Percentiles rank a stretch among this genome's conserved stretches.
Conservation (phyloP, 257 asterid species). For the Petunia axillaris region DNA sequence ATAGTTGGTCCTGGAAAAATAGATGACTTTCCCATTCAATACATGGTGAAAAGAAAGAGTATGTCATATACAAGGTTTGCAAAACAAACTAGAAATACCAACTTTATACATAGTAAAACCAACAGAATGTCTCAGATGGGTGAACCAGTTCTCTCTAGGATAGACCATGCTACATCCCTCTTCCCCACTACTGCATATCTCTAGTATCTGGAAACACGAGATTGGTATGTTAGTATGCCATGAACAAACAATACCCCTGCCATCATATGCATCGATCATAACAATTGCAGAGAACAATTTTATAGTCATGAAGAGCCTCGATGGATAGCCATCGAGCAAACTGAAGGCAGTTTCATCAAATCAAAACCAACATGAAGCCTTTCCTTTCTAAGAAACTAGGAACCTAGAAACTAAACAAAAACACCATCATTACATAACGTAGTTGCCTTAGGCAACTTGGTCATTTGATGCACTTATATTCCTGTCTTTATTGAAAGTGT, state of each 20-base stretch:
- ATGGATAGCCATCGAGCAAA: neutral
- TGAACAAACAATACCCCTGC: neutral
- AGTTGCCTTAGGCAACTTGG: no score
- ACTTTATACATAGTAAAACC: neutral
- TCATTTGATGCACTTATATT: no score
- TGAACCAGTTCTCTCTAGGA: neutral
- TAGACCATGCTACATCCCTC: no score
- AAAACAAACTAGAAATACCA: neutral
- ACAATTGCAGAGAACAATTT: neutral
- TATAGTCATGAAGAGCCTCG: neutral
- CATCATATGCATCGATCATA: neutral
- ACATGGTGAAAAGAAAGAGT: neutral
- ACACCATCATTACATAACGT: no score
- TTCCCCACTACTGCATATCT: neutral
- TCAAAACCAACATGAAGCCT: neutral
- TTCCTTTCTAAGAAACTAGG: neutral
- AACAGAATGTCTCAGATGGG: neutral
- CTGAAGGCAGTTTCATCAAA: neutral
- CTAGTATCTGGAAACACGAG: neutral
- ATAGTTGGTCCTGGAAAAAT: neutral
- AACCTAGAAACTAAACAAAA: neutral
- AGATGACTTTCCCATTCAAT: neutral
- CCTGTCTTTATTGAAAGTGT: no score
- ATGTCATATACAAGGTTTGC: neutral
- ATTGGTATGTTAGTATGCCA: conserved; percentile 2